Conservation (phyloP, 2,329 filamentous ascomycete species). For the Scleromitrula shiraiana region DNA sequence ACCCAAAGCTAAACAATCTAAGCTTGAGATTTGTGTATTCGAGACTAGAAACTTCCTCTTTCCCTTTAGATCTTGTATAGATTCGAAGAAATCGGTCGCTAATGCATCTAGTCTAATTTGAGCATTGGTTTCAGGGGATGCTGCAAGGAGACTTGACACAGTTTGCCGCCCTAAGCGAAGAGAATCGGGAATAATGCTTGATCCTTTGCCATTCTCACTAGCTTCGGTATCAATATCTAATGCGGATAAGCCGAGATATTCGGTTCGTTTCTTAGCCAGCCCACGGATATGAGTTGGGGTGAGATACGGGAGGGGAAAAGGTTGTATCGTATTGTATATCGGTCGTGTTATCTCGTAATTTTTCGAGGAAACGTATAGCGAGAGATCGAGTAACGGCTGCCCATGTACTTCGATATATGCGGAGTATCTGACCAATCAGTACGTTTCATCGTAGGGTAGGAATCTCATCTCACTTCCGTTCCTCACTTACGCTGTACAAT, state of each 20-base stretch:
- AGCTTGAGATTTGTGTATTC: slow-evolving; percentile 43
- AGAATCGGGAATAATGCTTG: slow-evolving; percentile 30
- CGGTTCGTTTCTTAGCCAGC: slow-evolving; percentile 61
- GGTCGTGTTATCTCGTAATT: slow-evolving; percentile 78
- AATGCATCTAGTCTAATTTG: slow-evolving; percentile 71
- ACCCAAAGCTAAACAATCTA: slow-evolving; percentile 76
- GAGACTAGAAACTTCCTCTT: slow-evolving; percentile 48
- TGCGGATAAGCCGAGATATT: slow-evolving; percentile 59
- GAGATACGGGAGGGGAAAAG: slow-evolving; percentile 84
- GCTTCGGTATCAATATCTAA: slow-evolving; percentile 52
- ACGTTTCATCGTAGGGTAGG: not conserved
- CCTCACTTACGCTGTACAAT: slow-evolving; percentile 39
- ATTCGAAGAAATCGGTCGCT: slow-evolving; percentile 61
- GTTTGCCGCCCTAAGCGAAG: slow-evolving; percentile 34
- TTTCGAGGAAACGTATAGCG: slow-evolving; percentile 79
- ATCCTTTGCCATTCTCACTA: slow-evolving; percentile 24
- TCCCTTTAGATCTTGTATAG: slow-evolving; percentile 56
- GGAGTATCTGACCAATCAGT: slow-evolving; percentile 35
- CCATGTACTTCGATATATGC: slow-evolving; percentile 69
- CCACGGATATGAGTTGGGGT: slow-evolving; percentile 66
- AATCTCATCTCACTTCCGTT: not conserved
- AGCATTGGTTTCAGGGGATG: slow-evolving; percentile 63
- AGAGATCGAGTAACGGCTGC: slow-evolving; percentile 74
- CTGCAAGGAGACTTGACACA: slow-evolving; percentile 46
- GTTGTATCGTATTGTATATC: slow-evolving; percentile 70